A percentile compares a stretch with the other conserved stretches of the same genome.
phyloP scores from a whole-genome alignment of 2,329 filamentous ascomycete species.

The Knufia petricola region DNA sequence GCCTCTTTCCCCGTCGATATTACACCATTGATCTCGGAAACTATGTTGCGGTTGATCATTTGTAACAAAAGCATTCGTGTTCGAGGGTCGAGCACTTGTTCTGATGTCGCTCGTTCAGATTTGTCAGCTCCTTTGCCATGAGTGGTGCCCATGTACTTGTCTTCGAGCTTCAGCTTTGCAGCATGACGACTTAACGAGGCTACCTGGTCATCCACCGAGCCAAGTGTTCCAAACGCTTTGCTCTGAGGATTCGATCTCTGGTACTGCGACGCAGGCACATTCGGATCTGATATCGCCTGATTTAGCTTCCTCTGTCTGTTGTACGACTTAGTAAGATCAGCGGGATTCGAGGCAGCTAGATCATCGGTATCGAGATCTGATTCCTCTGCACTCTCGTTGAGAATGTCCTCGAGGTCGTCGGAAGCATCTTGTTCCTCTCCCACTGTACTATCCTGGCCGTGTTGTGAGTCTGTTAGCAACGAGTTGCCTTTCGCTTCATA shows the following conservation, averaged over 20 bases:
- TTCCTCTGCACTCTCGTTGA: conserved; percentile 40
- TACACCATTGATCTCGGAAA: conserved; percentile 88
- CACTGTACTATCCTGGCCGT: conserved; percentile 33
- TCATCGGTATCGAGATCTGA: conserved; percentile 48
- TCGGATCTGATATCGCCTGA: conserved; percentile 39
- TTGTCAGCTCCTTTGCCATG: conserved; percentile 55
- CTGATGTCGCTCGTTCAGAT: conserved; percentile 83
- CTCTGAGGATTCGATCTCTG: conserved; percentile 70
- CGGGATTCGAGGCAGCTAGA: conserved; percentile 46
- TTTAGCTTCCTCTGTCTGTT: conserved; percentile 70
- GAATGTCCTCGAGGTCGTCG: conserved; percentile 50
- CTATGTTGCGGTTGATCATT: conserved; percentile 84
- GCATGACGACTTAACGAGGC: conserved; percentile 76
- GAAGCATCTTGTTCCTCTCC: conserved; percentile 42
- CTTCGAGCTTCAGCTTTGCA: conserved; percentile 71
- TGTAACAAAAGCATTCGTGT: conserved; percentile 93
- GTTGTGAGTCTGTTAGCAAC: background rate
- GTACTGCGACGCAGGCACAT: conserved; percentile 45
- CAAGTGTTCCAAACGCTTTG: conserved; percentile 64
- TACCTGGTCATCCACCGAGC: conserved; percentile 78
- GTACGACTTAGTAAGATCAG: conserved; percentile 75
- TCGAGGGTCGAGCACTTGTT: conserved; percentile 86
- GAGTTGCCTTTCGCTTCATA: conserved; percentile 32
- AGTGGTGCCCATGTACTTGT: conserved; percentile 43
- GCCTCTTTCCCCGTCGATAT: conserved; percentile 96